These are phyloP conservation scores for Lasiodiplodia theobromae DNA, from an alignment of 2,329 filamentous ascomycete genomes.

Conservation along the genomic window DNA sequence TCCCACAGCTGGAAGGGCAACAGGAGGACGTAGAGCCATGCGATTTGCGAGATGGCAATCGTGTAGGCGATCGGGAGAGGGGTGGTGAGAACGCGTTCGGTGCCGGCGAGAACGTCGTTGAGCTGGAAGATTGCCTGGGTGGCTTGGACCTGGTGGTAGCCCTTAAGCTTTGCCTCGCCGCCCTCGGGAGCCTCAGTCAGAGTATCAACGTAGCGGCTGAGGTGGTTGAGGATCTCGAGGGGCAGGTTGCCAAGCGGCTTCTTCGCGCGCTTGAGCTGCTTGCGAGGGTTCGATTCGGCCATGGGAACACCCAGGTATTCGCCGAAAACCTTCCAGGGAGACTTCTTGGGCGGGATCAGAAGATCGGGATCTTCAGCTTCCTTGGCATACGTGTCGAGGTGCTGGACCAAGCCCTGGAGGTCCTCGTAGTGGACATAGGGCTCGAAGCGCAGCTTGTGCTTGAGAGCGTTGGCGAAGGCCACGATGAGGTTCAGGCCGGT, in stretches of 20 bases:
- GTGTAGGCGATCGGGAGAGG: slow-evolving; percentile 83
- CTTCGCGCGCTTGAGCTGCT: slow-evolving; percentile 74
- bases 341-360: slow-evolving; percentile 41
- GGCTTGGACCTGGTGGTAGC: slow-evolving; percentile 64
- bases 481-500: slow-evolving; percentile 79
- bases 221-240: slow-evolving; percentile 77
- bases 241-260: slow-evolving; percentile 83
- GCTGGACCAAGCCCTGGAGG: slow-evolving; percentile 70
- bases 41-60: slow-evolving; percentile 85
- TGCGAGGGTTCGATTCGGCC: slow-evolving; percentile 78
- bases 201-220: slow-evolving; percentile 71
- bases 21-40: slow-evolving; percentile 81
- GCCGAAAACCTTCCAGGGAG: slow-evolving; percentile 69
- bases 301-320: slow-evolving; percentile 80
- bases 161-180: slow-evolving; percentile 59
- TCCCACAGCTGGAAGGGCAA: slow-evolving; percentile 80
- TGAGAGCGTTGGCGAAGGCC: slow-evolving; percentile 78
- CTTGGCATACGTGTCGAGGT: slow-evolving; percentile 78
- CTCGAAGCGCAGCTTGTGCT: slow-evolving; percentile 85
- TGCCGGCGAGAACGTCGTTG: slow-evolving; percentile 75
- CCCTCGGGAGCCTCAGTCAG: slow-evolving; percentile 52
- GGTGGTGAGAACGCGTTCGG: slow-evolving; percentile 81
- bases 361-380: slow-evolving; percentile 58
- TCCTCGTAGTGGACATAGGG: slow-evolving; percentile 81
- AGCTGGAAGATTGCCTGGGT: slow-evolving; percentile 68